Evolutionary conservation across 139 green algal species (phyloP).

Genomic region (Yamagishiella unicocca): DNA sequence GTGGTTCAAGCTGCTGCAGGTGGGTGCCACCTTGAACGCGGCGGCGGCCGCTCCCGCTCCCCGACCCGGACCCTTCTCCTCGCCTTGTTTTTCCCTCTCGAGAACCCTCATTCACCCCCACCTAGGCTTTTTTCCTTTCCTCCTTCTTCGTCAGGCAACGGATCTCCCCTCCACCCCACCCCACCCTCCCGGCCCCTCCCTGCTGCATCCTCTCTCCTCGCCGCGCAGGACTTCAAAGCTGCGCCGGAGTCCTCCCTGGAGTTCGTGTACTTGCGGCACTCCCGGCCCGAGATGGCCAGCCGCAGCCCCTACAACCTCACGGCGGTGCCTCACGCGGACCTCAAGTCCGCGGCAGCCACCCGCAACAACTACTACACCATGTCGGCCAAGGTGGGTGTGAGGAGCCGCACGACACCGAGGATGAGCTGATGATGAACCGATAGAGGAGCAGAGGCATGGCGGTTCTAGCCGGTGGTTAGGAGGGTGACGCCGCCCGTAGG

Average conservation of each 20-base stretch:
- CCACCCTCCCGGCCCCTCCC: not conserved
- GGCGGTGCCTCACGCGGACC: conserved; percentile 56
- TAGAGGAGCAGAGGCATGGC: no score
- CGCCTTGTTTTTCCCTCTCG: no score
- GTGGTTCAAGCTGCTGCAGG: conserved; percentile 31
- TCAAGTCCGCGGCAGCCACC: conserved; percentile 44
- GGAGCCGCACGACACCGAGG: no score
- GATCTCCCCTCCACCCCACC: not conserved
- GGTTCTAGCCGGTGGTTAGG: not conserved
- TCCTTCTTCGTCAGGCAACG: no score
- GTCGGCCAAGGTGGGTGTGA: conserved; percentile 18
- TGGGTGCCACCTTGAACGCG: not conserved
- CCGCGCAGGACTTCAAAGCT: conserved; percentile 35
- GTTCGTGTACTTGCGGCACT: conserved; percentile 40
- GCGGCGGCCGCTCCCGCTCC: no score
- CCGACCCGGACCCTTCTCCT: no score
- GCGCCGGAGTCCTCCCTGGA: not conserved
- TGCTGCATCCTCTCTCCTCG: not conserved
- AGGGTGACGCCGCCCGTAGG: not conserved
- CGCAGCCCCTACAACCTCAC: conserved; percentile 68
- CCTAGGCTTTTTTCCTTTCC: no score
- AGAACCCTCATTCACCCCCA: no score
- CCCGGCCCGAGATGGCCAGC: not conserved
- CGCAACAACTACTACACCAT: conserved; percentile 16
- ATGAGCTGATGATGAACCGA: no score